Conservation (phyloP, 2,329 filamentous ascomycete genomes). For the Penicillium corylophilum region DNA sequence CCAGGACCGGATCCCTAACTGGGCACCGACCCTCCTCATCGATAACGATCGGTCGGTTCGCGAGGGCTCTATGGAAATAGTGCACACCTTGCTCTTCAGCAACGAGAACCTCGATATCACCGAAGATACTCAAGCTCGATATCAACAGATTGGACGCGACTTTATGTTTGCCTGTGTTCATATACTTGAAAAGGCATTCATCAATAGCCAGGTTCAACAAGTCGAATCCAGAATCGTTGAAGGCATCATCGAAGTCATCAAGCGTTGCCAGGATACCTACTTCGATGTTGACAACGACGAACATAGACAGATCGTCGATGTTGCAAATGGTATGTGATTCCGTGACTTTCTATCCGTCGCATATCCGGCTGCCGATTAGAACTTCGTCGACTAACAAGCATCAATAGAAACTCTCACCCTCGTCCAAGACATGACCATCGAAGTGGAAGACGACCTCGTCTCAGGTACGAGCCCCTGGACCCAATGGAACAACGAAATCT, state of each 20-base stretch:
- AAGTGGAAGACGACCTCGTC: conserved; percentile 39
- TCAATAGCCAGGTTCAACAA: conserved; percentile 23
- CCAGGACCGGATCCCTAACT: conserved; percentile 46
- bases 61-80: conserved; percentile 44
- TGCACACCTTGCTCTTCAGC: conserved; percentile 45
- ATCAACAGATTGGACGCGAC: conserved; percentile 31
- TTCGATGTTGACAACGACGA: conserved; percentile 37
- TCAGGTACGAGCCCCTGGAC: conserved; percentile 36
- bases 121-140: conserved; percentile 27
- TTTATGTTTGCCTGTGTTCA: conserved; percentile 34
- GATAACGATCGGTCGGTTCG: conserved; percentile 50
- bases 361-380: neutral
- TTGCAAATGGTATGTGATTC: conserved; percentile 35
- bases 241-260: conserved; percentile 38
- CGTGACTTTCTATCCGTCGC: neutral
- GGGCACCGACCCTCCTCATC: conserved; percentile 55
- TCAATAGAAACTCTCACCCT: conserved; percentile 30
- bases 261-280: conserved; percentile 40
- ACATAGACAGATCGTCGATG: conserved; percentile 33
- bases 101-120: conserved; percentile 24
- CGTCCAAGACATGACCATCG: conserved; percentile 37
- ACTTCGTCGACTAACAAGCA: conserved; percentile 4
- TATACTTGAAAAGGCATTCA: conserved; percentile 33
- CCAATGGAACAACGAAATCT: conserved; percentile 10
- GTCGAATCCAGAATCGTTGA: conserved; percentile 40